Percentiles rank a stretch among this genome's conserved stretches.
Evolutionary conservation across 176 grass and related monocot genomes (phyloP).

Genomic region (Pharus latifolius): DNA sequence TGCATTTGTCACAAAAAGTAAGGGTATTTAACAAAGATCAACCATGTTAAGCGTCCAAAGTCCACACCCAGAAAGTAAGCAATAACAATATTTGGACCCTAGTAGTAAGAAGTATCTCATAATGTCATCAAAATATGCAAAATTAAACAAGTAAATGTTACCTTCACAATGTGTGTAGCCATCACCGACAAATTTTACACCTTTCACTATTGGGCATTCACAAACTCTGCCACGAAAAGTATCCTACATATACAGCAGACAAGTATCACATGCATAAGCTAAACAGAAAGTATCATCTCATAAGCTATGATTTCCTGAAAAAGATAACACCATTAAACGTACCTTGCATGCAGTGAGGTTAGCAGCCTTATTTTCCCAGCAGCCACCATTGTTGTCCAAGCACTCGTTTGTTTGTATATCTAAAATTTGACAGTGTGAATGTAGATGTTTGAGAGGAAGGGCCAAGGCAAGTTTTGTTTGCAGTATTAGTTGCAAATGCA

Average conservation of each 20-base stretch:
- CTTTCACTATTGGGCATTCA: slow-evolving; percentile 63
- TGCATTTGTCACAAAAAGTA: too few species aligned
- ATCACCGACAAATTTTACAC: slow-evolving; percentile 91
- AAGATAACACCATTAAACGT: slow-evolving; percentile 15
- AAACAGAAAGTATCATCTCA: background rate
- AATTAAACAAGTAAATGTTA: too few species aligned
- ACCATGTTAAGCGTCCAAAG: too few species aligned
- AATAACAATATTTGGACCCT: too few species aligned
- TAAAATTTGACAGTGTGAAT: slow-evolving; percentile 10
- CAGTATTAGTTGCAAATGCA: background rate
- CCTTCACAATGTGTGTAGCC: slow-evolving; percentile 93
- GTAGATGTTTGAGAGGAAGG: background rate
- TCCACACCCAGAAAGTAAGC: too few species aligned
- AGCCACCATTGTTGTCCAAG: slow-evolving; percentile 90
- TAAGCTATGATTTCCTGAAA: background rate
- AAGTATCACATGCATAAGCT: background rate
- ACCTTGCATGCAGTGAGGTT: slow-evolving; percentile 99
- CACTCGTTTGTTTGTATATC: slow-evolving; percentile 98
- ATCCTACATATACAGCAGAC: slow-evolving; percentile 43
- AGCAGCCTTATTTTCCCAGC: slow-evolving; percentile 80
- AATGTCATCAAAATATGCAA: too few species aligned
- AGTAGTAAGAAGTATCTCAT: too few species aligned
- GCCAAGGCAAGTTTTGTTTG: background rate
- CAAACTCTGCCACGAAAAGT: slow-evolving; percentile 91
- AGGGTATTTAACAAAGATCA: too few species aligned